Percentiles rank a stretch among this genome's conserved stretches.
phyloP scores from a whole-genome alignment of 139 green algal genomes.

The Eudorina sp. region DNA sequence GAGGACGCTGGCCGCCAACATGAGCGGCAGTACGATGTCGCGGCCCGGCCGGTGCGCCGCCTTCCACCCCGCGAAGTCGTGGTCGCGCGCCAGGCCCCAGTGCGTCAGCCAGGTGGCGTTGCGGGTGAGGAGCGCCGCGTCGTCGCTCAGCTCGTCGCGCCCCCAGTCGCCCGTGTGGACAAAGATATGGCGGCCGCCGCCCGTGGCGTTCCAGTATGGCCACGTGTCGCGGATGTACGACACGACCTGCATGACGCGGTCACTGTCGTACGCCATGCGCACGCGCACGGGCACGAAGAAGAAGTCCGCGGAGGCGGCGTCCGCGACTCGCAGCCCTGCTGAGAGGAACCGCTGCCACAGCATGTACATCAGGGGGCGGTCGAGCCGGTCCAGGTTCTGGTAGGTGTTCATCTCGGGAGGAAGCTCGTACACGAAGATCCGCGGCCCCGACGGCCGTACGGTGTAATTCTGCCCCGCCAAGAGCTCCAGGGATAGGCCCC shows the following conservation, averaged over 20 bases:
- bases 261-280: slow-evolving; percentile 32
- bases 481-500: not conserved
- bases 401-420: slow-evolving; percentile 39
- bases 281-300: slow-evolving; percentile 57
- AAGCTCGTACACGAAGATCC: slow-evolving; percentile 63
- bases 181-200: slow-evolving; percentile 47
- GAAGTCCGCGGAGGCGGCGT: slow-evolving; percentile 48
- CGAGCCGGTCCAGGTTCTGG: slow-evolving; percentile 18
- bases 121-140: slow-evolving; percentile 3
- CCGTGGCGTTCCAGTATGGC: slow-evolving; percentile 49
- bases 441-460: slow-evolving; percentile 1
- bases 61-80: slow-evolving; percentile 46
- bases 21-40: slow-evolving; percentile 64
- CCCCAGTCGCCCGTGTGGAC: slow-evolving; percentile 52
- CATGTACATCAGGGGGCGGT: slow-evolving; percentile 48
- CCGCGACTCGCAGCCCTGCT: slow-evolving; percentile 24
- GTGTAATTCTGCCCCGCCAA: slow-evolving; percentile 51
- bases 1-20: slow-evolving; percentile 21
- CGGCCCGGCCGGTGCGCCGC: slow-evolving; percentile 36
- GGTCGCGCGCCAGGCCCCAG: slow-evolving; percentile 53
- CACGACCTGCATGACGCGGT: slow-evolving; percentile 3
- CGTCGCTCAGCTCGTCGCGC: slow-evolving; percentile 39
- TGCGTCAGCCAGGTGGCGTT: slow-evolving; percentile 50
- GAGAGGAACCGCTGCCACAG: slow-evolving; percentile 54
- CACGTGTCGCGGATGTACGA: slow-evolving; percentile 47